Evolutionary conservation across 2,329 filamentous ascomycete species (phyloP).

Genomic region (Berkeleyomyces rouxiae): DNA sequence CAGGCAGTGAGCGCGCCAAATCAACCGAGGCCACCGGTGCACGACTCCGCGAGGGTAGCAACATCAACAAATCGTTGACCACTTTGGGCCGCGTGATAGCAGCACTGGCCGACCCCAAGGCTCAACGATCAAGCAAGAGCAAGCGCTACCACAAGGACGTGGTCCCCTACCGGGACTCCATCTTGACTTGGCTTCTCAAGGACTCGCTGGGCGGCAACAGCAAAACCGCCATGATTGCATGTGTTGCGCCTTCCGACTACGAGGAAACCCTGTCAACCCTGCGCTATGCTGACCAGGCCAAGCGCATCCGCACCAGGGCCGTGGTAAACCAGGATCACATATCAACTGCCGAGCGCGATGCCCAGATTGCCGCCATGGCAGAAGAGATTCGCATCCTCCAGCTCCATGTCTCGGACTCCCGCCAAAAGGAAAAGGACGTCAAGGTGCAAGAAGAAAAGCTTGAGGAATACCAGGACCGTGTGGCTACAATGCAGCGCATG

Average conservation of each 20-base stretch:
- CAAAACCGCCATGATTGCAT: constrained; percentile 98
- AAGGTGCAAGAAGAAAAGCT: constrained; percentile 66
- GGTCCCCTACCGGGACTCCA: constrained; percentile 85
- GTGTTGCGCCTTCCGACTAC: constrained; percentile 88
- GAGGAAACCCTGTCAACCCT: constrained; percentile 93
- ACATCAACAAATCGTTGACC: constrained; percentile 97
- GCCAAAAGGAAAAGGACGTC: constrained; percentile 57
- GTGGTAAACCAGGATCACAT: constrained; percentile 93
- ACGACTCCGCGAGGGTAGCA: constrained; percentile 81
- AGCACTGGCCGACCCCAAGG: constrained; percentile 54
- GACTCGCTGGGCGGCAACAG: constrained; percentile 92
- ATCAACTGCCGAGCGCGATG: constrained; percentile 81
- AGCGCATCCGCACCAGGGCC: constrained; percentile 86
- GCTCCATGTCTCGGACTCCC: constrained; percentile 50
- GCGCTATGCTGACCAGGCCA: constrained; percentile 93
- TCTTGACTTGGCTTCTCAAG: constrained; percentile 72
- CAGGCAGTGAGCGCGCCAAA: constrained; percentile 87
- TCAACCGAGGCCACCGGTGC: constrained; percentile 87
- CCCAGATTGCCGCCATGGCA: constrained; percentile 84
- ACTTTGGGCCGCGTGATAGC: constrained; percentile 92
- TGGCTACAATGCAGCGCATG: constrained; percentile 76
- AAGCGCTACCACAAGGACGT: constrained; percentile 41
- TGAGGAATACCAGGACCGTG: constrained; percentile 87
- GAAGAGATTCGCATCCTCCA: constrained; percentile 83
- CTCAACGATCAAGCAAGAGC: constrained; percentile 23